A percentile compares a stretch with the other conserved stretches of the same genome.
Conservation (phyloP, 768 basidiomycete species). For the Trametes maxima region DNA sequence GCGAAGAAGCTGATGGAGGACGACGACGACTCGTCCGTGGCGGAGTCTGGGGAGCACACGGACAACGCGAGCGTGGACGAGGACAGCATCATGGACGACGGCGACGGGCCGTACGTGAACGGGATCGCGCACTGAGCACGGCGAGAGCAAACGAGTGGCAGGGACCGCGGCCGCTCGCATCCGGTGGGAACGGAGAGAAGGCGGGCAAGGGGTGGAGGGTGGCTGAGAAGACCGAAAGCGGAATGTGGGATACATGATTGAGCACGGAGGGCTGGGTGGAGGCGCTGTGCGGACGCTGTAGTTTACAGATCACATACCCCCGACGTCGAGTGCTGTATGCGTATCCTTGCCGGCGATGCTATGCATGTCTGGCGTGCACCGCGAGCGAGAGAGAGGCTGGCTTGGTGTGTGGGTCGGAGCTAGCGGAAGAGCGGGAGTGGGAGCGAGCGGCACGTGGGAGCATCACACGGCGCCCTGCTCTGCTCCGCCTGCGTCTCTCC, state of each 20-base stretch:
- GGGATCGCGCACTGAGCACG: slow-evolving; percentile 17
- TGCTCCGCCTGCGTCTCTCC: no score
- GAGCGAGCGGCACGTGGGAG: no score
- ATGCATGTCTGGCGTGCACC: neutral
- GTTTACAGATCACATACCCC: slow-evolving; percentile 7
- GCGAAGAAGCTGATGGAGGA: slow-evolving; percentile 64
- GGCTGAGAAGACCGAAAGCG: neutral
- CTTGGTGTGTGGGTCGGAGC: no score
- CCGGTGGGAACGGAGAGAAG: no score
- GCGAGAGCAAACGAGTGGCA: neutral
- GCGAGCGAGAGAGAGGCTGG: no score
- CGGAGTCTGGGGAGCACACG: slow-evolving; percentile 25
- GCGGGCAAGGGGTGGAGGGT: no score
- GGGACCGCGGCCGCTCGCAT: neutral
- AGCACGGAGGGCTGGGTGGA: neutral
- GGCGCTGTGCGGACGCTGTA: slow-evolving; percentile 14
- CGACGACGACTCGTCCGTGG: slow-evolving; percentile 33
- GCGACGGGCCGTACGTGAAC: slow-evolving; percentile 28
- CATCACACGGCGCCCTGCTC: no score
- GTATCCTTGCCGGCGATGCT: neutral
- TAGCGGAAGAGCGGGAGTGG: neutral
- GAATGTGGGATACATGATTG: neutral
- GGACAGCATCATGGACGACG: slow-evolving; percentile 30
- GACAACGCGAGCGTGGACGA: slow-evolving; percentile 24
- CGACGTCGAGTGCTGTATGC: neutral